Evolutionary conservation across 148 eudicot genomes (phyloP), one percentile per base, ranked within the genome.

Genomic region (Arbutus unedo): DNA sequence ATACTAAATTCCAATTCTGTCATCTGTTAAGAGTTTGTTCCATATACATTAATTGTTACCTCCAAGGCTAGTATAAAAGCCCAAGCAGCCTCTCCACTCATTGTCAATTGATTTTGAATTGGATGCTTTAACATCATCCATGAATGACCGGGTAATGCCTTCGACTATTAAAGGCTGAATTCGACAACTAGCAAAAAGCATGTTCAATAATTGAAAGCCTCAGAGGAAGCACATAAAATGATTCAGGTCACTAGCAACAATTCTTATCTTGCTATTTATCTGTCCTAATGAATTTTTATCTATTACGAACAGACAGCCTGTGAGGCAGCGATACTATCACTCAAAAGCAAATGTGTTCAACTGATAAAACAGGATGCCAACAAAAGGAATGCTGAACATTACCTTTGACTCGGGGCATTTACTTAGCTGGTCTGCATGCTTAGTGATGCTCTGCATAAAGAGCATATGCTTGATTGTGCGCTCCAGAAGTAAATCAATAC

Each of bases 401-500:
- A 95, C 98, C 93, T 86, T 93, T 62, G 91, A 85, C 59, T 88
- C 92, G 64, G 90, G 77, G 82, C 88, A 91, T 74, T 83, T 88
- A 57, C 85, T 83, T 66, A 95, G 93, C 85, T 93, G 93, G 70
- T 93, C 98, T 60, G 95, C 90, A 85, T 94, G 96, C 86, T 90
- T 92, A 74, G 90, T 90, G 78, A 91, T 87, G 77, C 94, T 89
- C 87, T 94, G 98, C 87, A 94, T 88, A 86, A 91, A 95, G 56
- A 90, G 88, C 96, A 92, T 93, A 84, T 93, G 98, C 93, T 95
- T 95, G 85, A 95, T 91, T 48, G 98, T 91, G 71, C 96, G 90
- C 88, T 95, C 98, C 84, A 95, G 90, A 87, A 95, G 91, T 57
- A 98, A 92, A 84, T 95, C 98, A 78, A 95, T 95, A 85, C 98